phyloP scores from a whole-genome alignment of 31 red algal genomes.

The Asparagopsis taxiformis region DNA sequence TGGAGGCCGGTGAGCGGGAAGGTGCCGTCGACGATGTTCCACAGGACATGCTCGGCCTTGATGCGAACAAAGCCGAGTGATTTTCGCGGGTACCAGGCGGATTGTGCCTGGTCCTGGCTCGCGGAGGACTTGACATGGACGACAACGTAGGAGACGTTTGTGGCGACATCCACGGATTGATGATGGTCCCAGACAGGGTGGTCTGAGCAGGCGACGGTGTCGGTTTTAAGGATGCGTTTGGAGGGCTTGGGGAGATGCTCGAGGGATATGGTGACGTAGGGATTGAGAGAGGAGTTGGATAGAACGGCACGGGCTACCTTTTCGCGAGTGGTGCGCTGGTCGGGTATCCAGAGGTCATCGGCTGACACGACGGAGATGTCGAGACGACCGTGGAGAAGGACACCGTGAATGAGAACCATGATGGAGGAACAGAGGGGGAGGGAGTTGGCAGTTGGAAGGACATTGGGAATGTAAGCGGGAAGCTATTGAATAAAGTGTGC shows the following conservation, averaged over 20 bases:
- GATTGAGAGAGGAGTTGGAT: conserved; percentile 33
- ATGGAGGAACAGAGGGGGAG: not conserved
- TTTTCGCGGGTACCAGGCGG: conserved; percentile 49
- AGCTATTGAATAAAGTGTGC: too few relatives aligned
- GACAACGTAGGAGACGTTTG: conserved; percentile 45
- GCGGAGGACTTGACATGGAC: conserved; percentile 64
- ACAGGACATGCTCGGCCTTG: conserved; percentile 53
- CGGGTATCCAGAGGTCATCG: conserved; percentile 50
- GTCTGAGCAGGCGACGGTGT: conserved; percentile 48
- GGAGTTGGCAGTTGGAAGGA: conserved; percentile 1
- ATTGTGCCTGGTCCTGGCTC: conserved; percentile 27
- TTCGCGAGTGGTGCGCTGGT: conserved; percentile 42
- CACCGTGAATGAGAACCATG: conserved; percentile 58
- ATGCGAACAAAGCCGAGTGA: conserved; percentile 55
- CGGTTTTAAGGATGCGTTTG: conserved; percentile 67
- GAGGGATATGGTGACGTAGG: conserved; percentile 62
- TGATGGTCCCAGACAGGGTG: conserved; percentile 39
- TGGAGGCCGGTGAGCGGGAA: conserved; percentile 38
- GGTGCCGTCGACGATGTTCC: conserved; percentile 47
- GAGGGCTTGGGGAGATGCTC: conserved; percentile 54
- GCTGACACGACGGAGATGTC: conserved; percentile 35
- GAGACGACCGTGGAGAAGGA: conserved; percentile 63
- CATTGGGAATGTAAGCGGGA: too few relatives aligned
- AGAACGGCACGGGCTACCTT: conserved; percentile 31
- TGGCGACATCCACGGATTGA: conserved; percentile 55